Evolutionary conservation across 345 rosid species (phyloP), one percentile per base, ranked within the genome.

Genomic region (Aegle marmelos): DNA sequence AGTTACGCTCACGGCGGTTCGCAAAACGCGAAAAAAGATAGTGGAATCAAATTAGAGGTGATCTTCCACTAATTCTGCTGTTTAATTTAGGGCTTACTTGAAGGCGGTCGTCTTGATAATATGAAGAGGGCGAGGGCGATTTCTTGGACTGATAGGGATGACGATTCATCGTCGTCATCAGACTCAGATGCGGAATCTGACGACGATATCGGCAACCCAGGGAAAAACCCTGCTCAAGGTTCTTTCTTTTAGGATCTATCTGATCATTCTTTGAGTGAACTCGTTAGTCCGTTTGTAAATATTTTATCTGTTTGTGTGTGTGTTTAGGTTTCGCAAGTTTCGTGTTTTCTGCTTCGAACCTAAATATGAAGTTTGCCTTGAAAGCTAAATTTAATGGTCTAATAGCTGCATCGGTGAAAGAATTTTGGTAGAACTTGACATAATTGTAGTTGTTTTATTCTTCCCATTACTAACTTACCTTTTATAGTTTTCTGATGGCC

Each of bases 51-150:
- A 50, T 30, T 22, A 28, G 41, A 22, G 9, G 9, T 6, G 25
- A 5, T 6, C 14, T 50, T 34, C 75, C 11, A 70, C 75, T 72
- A 58, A 14, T 72, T 4, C 16, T 17, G 54, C 28, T 73, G 36
- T 36, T 59, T 17, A 28, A 41, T 16, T 74, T 27, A 17, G 59
- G 27, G 22, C 54, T 60, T 41, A 16, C 3, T 41, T 45, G 25
- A 30, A 30, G 21, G 59, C 1, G 19, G 3, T 58, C 53, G n/a
- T n/a, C 0, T 34, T 17, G n/a, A 61, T 13, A 31, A 13, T 68
- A 90, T 90, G 95, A 91, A 91, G 83, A 86, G 95, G 86, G 77
- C 89, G 83, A 86, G 95, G 86, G 77, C 89, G 33, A 80, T 84
- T 73, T 82, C 91, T 13, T 89, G 93, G 89, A 82, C 79, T 57